These are phyloP conservation scores for Hydnum rufescens DNA, from an alignment of 768 basidiomycete species.

Conservation along the genomic window DNA sequence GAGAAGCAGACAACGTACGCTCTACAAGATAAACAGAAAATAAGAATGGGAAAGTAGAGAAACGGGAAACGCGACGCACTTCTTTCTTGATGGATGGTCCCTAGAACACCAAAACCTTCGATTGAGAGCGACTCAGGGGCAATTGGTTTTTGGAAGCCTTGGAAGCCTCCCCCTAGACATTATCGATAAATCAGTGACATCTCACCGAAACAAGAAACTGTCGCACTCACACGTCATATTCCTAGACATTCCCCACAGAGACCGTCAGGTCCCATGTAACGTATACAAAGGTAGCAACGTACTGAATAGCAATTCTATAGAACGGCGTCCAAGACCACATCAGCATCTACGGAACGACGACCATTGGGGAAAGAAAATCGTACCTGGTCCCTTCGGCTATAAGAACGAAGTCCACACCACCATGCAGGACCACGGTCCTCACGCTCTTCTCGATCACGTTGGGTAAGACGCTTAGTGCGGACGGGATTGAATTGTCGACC, in stretches of 20 bases:
- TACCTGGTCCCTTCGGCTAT: constrained; percentile 41
- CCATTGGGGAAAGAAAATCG: too few species aligned
- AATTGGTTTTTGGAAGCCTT: constrained; percentile 1
- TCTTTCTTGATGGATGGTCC: constrained; percentile 36
- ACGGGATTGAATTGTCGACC: constrained; percentile 40
- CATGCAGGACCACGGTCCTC: constrained; percentile 48
- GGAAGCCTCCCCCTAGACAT: background rate
- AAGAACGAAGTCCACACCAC: constrained; percentile 49
- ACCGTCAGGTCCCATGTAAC: too few species aligned
- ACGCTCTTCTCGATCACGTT: constrained; percentile 58
- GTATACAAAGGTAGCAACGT: constrained; percentile 38
- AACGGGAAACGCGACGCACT: constrained; percentile 14
- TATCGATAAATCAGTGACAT: background rate
- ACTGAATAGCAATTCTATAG: constrained; percentile 37
- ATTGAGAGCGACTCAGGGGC: background rate
- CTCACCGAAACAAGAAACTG: background rate
- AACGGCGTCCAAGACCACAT: background rate
- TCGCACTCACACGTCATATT: background rate
- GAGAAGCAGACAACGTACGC: background rate
- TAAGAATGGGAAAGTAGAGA: background rate
- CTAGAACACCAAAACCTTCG: background rate
- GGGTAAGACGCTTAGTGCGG: constrained; percentile 45
- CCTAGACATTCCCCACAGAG: too few species aligned
- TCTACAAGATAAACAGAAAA: background rate
- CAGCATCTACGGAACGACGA: background rate